Percentiles rank a stretch among this genome's conserved stretches.
Evolutionary conservation across 139 green algal genomes (phyloP).

Genomic region (Micromonas pusilla): DNA sequence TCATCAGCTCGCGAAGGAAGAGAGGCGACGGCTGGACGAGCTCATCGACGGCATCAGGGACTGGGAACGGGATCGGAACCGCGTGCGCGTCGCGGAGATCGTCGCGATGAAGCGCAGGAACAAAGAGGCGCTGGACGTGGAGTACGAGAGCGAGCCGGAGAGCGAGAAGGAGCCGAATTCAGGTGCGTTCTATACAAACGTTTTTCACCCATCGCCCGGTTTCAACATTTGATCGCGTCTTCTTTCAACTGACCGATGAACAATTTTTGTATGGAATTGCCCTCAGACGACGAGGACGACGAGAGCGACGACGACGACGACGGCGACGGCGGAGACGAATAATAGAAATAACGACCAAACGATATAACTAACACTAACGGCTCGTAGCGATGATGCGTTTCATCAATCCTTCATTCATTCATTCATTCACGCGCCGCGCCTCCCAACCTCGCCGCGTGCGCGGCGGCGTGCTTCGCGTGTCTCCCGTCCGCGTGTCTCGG

Average conservation of each 20-base stretch:
- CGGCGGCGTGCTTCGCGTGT: neutral
- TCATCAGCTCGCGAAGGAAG: constrained; percentile 50
- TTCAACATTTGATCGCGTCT: too few species aligned
- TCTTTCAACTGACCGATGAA: too few species aligned
- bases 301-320: too few species aligned
- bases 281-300: too few species aligned
- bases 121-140: constrained; percentile 38
- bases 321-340: too few species aligned
- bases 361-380: too few species aligned
- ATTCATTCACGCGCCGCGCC: too few species aligned
- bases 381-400: too few species aligned
- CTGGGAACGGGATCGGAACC: constrained; percentile 42
- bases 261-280: neutral
- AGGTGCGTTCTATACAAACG: neutral
- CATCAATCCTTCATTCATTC: too few species aligned
- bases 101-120: constrained; percentile 57
- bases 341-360: too few species aligned
- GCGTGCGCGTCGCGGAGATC: constrained; percentile 62
- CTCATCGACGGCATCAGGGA: constrained; percentile 35
- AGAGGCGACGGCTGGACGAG: constrained; percentile 43
- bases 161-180: neutral
- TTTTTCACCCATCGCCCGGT: too few species aligned
- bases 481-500: neutral
- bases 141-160: constrained; percentile 43
- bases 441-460: too few species aligned